A percentile compares a stretch with the other conserved stretches of the same genome.
phyloP scores from a whole-genome alignment of 768 basidiomycete genomes.

The Trametes villosa region DNA sequence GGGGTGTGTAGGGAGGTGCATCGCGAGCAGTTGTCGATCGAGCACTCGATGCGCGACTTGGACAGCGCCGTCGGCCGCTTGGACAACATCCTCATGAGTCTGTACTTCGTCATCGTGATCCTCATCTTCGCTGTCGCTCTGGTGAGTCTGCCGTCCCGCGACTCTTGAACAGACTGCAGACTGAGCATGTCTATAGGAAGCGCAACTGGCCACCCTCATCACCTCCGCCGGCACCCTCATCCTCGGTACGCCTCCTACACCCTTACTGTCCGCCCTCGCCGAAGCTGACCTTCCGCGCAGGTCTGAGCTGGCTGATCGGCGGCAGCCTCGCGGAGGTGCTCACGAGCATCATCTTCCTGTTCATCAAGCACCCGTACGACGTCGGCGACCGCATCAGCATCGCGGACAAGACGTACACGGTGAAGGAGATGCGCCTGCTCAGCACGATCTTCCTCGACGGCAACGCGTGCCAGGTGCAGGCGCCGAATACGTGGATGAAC shows the following conservation, averaged over 20 bases:
- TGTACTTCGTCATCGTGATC: constrained; percentile 71
- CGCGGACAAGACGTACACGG: constrained; percentile 62
- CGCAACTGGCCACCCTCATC: constrained; percentile 72
- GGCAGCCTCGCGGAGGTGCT: constrained; percentile 79
- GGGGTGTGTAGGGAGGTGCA: constrained; percentile 67
- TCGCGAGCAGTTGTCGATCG: constrained; percentile 82
- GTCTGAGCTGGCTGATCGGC: constrained; percentile 88
- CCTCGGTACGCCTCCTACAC: constrained; percentile 40
- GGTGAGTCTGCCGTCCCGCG: constrained; percentile 44
- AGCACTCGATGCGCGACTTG: constrained; percentile 85
- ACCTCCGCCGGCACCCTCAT: constrained; percentile 74
- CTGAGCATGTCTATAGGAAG: constrained; percentile 51
- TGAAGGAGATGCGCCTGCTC: constrained; percentile 86
- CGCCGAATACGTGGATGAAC: constrained; percentile 67
- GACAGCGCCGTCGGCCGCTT: constrained; percentile 88
- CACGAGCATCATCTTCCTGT: constrained; percentile 88
- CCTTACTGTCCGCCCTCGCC: background rate
- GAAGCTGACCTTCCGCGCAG: constrained; percentile 35
- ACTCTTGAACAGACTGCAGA: background rate
- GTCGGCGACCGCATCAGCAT: constrained; percentile 75
- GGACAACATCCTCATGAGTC: constrained; percentile 84
- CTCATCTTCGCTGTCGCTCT: constrained; percentile 87
- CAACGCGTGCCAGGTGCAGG: constrained; percentile 66
- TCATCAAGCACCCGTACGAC: constrained; percentile 85
- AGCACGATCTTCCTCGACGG: constrained; percentile 72